phyloP scores from a whole-genome alignment of 2,329 filamentous ascomycete species.

The Volutella citrinella region DNA sequence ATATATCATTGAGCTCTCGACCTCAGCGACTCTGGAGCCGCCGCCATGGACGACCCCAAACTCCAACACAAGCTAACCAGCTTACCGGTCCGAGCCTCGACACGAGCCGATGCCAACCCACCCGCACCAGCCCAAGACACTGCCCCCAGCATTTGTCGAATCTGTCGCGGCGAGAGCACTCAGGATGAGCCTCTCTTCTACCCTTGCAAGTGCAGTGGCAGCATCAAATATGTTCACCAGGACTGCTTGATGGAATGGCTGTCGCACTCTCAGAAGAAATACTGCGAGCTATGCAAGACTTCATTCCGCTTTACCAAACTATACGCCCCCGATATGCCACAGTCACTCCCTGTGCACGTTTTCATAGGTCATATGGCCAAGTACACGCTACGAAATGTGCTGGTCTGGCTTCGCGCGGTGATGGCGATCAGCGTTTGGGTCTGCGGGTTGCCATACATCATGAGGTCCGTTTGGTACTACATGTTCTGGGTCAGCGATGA shows the following conservation, averaged over 20 bases:
- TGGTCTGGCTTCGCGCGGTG: conserved; percentile 75
- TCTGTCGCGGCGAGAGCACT: conserved; percentile 88
- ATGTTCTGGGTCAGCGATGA: conserved; percentile 93
- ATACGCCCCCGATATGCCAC: conserved; percentile 92
- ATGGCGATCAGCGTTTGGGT: conserved; percentile 88
- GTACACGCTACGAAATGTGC: conserved; percentile 67
- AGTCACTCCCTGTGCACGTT: conserved; percentile 72
- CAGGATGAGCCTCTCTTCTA: conserved; percentile 86
- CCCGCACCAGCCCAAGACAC: conserved; percentile 30
- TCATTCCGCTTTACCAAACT: conserved; percentile 97
- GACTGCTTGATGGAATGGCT: conserved; percentile 99
- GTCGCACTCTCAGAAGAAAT: conserved; percentile 97
- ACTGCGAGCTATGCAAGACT: conserved; percentile 99
- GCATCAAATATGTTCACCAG: conserved; percentile 98
- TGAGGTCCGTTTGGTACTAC: conserved; percentile 88
- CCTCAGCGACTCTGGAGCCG: no score
- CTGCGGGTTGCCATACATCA: conserved; percentile 81
- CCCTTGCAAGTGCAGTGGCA: conserved; percentile 97
- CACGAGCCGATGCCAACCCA: conserved; percentile 26
- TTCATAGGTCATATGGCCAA: conserved; percentile 76
- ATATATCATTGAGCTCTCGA: no score
- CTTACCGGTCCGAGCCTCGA: conserved; percentile 21
- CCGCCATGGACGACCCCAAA: conserved; percentile 26
- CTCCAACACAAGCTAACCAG: no score
- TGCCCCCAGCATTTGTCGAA: conserved; percentile 80